Evolutionary conservation across 176 grass and related monocot genomes (phyloP).

Genomic region (Oropetium thomaeum): DNA sequence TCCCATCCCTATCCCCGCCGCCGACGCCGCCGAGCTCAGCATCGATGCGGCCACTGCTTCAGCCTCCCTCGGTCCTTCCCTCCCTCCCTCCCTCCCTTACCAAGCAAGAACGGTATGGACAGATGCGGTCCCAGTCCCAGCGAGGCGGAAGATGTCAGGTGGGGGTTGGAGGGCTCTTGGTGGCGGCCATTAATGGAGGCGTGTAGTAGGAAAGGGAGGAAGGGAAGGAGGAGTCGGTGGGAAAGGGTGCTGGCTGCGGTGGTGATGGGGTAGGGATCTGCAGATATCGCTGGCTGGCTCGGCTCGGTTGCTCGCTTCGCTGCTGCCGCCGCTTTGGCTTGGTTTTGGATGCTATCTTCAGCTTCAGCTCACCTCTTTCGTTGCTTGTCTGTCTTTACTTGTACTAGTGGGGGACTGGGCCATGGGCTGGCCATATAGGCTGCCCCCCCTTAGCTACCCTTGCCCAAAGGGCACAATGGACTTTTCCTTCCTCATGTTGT

Average conservation of each 20-base stretch:
- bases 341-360: neutral
- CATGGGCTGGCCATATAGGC: neutral
- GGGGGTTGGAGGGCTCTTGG: conserved; percentile 46
- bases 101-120: neutral
- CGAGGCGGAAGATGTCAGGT: conserved; percentile 6
- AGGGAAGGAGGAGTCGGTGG: conserved; percentile 17
- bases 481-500: neutral
- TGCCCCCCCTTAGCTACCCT: too few relatives aligned
- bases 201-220: neutral
- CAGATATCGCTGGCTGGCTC: neutral
- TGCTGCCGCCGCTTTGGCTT: neutral
- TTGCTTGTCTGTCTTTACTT: neutral
- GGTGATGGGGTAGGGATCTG: conserved; percentile 38
- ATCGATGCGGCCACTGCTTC: conserved; percentile 11
- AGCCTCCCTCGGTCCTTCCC: neutral
- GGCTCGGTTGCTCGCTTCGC: too few relatives aligned
- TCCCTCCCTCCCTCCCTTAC: neutral
- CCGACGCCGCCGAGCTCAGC: conserved; percentile 50
- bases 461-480: neutral
- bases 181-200: conserved; percentile 62
- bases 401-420: neutral
- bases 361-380: neutral
- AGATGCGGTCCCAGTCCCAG: neutral
- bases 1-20: conserved; percentile 27
- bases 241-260: neutral